Evolutionary conservation across 805 yeast genomes (phyloP), one percentile per base, ranked within the genome.

Genomic region (Myxozyma melibiosi): DNA sequence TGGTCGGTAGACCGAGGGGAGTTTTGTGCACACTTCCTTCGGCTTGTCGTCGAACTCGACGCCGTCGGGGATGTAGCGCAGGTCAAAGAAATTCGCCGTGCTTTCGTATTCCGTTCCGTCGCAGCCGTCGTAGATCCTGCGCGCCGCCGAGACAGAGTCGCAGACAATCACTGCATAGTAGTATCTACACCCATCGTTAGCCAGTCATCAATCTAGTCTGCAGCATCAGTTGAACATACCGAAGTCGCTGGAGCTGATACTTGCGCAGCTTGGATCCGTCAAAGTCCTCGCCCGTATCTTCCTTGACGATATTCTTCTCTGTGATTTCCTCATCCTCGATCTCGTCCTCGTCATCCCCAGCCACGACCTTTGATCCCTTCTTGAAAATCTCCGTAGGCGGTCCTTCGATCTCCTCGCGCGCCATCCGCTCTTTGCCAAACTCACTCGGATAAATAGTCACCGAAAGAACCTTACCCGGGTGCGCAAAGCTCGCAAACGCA

Each of bases 81-180:
- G 75, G 71, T 94, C 99, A 71, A 94, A 92, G 53, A 89, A 80
- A 70, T 94, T 94, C 3, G 98, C 96, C 0, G 98, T 90, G 13
- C 96, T 85, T 73, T 94, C 99, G 69, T 83, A 94, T 73, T 94
- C 99, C 0, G 97, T 82, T 31, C 96, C 96, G 72, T 94, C 99
- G 74, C 96, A 90, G 67, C 82, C 86, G 34, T 84, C 84, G 70
- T 92, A 94, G 28, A 94, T 90, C 30, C 74, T 74, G 65, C 83
- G 79, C 0, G 97, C 87, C 0, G 97, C 85, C 1, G 68, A 71
- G 1, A 86, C 77, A 20, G 84, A 78, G 67, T 89, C 95, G 75
- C 97, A 94, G 51, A 76, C 79, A 3, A 92, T 90, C 18, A 94
- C 85, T 0, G 98, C 99, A 71, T 92, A 94, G 71, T 84, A 94